A percentile compares a stretch with the other conserved stretches of the same genome.
Conservation (phyloP, 139 green algal species). For the Tetraselmis chui region DNA sequence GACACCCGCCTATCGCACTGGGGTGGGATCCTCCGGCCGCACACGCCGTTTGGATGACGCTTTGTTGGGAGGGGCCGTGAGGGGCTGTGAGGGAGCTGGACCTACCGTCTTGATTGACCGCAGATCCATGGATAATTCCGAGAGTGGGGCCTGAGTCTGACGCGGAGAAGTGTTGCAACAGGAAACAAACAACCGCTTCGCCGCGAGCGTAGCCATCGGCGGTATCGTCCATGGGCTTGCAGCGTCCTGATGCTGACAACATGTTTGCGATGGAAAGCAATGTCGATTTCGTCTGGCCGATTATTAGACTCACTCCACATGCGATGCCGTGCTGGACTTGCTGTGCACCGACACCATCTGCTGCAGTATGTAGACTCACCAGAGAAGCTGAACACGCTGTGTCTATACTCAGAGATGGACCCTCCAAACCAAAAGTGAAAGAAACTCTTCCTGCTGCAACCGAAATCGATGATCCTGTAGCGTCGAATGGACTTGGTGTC, state of each 20-base stretch:
- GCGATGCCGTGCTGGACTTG: slow-evolving; percentile 6
- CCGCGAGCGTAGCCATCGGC: slow-evolving; percentile 26
- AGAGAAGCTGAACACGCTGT: slow-evolving; percentile 75
- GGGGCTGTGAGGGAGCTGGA: slow-evolving; percentile 48
- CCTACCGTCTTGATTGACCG: slow-evolving; percentile 52
- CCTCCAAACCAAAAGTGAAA: slow-evolving; percentile 68
- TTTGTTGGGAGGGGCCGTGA: slow-evolving; percentile 44
- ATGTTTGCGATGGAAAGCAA: slow-evolving; percentile 33
- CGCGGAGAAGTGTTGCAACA: neutral
- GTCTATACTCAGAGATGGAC: slow-evolving; percentile 59
- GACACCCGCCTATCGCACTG: neutral
- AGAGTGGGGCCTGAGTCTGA: slow-evolving; percentile 4
- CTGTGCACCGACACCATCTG: neutral
- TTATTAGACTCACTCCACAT: slow-evolving; percentile 32
- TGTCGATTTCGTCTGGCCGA: too few relatives aligned
- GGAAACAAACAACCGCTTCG: slow-evolving; percentile 18
- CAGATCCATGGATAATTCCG: slow-evolving; percentile 4
- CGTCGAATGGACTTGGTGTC: neutral
- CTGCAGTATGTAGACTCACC: slow-evolving; percentile 46
- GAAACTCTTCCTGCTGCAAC: slow-evolving; percentile 58
- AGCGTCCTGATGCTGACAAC: neutral
- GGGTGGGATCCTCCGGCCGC: too few relatives aligned
- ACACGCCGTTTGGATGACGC: too few relatives aligned
- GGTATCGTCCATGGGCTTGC: slow-evolving; percentile 1
- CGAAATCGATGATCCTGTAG: slow-evolving; percentile 9